These are phyloP conservation scores for Glycine latifolia DNA, from an alignment of 306 rosid species.

Conservation along the genomic window DNA sequence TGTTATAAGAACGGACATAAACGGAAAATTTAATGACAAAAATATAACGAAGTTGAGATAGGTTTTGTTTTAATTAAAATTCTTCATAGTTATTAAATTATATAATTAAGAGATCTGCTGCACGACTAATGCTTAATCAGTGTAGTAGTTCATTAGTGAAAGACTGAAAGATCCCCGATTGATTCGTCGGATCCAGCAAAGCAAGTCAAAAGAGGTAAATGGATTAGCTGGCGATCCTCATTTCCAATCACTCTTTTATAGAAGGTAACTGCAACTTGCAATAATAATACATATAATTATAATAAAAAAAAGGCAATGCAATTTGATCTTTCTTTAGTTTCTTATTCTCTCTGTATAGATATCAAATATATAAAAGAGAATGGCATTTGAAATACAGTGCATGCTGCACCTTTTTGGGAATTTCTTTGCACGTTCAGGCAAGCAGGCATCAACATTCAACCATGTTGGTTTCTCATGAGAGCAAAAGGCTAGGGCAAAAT, in stretches of 20 bases:
- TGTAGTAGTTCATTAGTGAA: neutral
- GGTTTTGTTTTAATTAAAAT: no score
- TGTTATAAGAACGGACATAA: no score
- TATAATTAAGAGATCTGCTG: neutral
- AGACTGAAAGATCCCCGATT: neutral
- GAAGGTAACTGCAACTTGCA: slow-evolving; percentile 3
- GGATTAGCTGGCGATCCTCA: neutral
- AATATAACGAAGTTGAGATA: no score
- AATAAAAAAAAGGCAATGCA: slow-evolving; percentile 24
- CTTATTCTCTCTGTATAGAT: neutral
- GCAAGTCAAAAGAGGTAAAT: slow-evolving; percentile 12
- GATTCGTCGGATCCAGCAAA: slow-evolving; percentile 15
- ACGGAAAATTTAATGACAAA: no score
- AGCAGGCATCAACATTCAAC: no score
- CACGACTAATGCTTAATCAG: neutral
- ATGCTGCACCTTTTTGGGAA: neutral
- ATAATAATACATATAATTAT: neutral
- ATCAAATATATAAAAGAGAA: neutral
- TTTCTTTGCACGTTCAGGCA: no score
- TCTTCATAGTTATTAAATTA: neutral
- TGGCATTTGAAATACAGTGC: neutral
- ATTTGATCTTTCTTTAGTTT: neutral
- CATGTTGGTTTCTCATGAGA: neutral
- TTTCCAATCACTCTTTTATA: neutral
- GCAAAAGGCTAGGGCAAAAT: neutral